Percentiles rank a stretch among this genome's conserved stretches.
These are phyloP conservation scores for Fraxinus ornus DNA, from an alignment of 305 asterid species.

Conservation along the genomic window DNA sequence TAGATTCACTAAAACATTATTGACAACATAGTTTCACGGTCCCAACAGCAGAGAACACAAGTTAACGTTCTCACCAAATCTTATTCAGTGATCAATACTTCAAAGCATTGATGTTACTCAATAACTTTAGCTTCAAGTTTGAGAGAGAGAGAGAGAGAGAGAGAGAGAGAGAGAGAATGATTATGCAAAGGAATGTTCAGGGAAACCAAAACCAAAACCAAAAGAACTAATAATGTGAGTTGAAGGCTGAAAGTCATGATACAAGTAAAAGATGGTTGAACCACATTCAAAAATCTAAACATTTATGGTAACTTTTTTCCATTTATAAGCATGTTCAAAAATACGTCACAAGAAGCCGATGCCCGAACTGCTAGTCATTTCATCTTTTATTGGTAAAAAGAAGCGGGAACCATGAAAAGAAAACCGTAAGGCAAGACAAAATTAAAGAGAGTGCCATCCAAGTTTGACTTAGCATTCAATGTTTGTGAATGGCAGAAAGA, in stretches of 20 bases:
- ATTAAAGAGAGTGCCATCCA: neutral
- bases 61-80: neutral
- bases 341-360: neutral
- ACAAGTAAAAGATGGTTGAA: neutral
- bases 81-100: constrained; percentile 9
- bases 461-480: constrained; percentile 6
- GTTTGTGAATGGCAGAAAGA: neutral
- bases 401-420: neutral
- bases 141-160: neutral
- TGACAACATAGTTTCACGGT: neutral
- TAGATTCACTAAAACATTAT: constrained; percentile 9
- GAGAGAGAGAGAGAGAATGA: neutral
- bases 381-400: neutral
- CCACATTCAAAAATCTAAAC: neutral
- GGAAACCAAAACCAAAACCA: neutral
- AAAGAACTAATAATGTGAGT: neutral
- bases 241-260: neutral
- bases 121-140: neutral
- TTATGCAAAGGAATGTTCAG: neutral
- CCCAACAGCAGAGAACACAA: constrained; percentile 15
- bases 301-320: neutral
- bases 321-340: neutral
- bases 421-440: neutral
- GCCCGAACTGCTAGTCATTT: neutral
- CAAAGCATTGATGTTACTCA: constrained; percentile 1